Conservation (phyloP, 2,329 filamentous ascomycete genomes). For the Fusarium sp. region DNA sequence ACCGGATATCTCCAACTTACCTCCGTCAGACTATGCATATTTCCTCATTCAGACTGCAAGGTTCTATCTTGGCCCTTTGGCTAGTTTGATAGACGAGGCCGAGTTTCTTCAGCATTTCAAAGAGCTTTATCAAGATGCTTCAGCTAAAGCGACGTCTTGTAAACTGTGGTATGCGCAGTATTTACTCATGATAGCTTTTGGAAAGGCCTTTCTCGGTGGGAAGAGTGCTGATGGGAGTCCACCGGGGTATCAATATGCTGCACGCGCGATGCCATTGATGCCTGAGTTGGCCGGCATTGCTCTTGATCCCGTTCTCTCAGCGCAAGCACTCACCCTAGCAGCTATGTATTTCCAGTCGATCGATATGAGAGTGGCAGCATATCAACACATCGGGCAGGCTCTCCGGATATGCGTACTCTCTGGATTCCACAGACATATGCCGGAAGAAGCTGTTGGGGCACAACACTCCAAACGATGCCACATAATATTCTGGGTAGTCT, state of each 20-base stretch:
- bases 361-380: constrained; percentile 51
- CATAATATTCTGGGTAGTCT: constrained; percentile 45
- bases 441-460: constrained; percentile 30
- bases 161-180: constrained; percentile 47
- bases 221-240: constrained; percentile 43
- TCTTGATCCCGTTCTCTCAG: constrained; percentile 30
- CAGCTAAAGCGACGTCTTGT: constrained; percentile 21
- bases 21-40: constrained; percentile 36
- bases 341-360: constrained; percentile 53
- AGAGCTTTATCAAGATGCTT: constrained; percentile 37
- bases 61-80: constrained; percentile 34
- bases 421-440: constrained; percentile 43
- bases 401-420: constrained; percentile 47
- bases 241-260: constrained; percentile 50
- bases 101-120: constrained; percentile 31
- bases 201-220: constrained; percentile 44
- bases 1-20: constrained; percentile 35
- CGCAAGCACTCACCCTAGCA: constrained; percentile 46
- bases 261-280: constrained; percentile 50
- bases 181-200: constrained; percentile 46
- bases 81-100: constrained; percentile 32
- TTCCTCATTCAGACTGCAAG: constrained; percentile 39
- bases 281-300: constrained; percentile 46
- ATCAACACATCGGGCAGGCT: constrained; percentile 50
- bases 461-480: constrained; percentile 43